These are phyloP conservation scores for Rhododendron vialii DNA, from an alignment of 148 eudicot species.

Conservation along the genomic window DNA sequence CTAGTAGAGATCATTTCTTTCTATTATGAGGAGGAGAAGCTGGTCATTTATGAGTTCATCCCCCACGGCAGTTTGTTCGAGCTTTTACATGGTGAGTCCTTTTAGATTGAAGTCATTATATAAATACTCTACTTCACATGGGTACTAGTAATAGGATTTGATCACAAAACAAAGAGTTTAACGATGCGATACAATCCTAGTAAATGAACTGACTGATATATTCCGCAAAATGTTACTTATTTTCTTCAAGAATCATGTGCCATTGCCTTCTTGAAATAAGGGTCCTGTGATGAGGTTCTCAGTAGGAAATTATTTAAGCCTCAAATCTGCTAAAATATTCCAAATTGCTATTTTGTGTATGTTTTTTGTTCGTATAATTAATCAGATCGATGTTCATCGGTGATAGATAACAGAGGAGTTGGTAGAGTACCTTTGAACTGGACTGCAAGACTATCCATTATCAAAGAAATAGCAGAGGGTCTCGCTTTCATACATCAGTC, in stretches of 20 bases:
- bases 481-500: conserved; percentile 30
- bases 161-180: neutral
- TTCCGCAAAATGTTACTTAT: neutral
- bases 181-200: neutral
- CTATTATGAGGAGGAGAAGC: conserved; percentile 36
- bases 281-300: neutral
- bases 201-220: neutral
- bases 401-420: conserved; percentile 33
- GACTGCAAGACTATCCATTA: conserved; percentile 37
- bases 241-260: neutral
- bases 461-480: conserved; percentile 36
- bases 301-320: neutral
- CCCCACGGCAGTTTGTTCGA: conserved; percentile 30
- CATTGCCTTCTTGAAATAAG: neutral
- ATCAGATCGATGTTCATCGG: neutral
- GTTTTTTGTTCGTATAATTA: neutral
- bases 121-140: neutral
- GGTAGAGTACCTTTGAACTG: conserved; percentile 36
- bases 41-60: conserved; percentile 35
- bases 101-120: neutral
- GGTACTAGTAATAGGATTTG: neutral
- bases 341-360: neutral
- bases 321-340: neutral
- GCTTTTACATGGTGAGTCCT: conserved; percentile 43
- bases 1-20: conserved; percentile 31